A percentile compares a stretch with the other conserved stretches of the same genome.
Evolutionary conservation across 441 rosid species (phyloP).

Genomic region (Lagerstroemia fauriei): DNA sequence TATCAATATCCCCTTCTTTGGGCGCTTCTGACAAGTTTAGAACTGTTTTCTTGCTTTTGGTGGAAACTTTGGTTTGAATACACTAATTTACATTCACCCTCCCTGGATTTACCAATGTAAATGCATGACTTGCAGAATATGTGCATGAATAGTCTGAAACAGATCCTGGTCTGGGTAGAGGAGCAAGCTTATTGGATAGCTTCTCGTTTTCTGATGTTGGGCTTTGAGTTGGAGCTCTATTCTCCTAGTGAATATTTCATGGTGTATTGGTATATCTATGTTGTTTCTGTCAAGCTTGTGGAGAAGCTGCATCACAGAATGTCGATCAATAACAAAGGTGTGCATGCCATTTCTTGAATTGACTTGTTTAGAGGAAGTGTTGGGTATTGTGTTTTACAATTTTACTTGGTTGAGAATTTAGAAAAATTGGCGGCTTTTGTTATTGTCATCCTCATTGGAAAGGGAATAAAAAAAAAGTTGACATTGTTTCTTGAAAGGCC

Average conservation of each 20-base stretch:
- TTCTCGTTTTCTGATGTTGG: constrained; percentile 75
- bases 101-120: background rate
- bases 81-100: background rate
- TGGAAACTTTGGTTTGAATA: background rate
- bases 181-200: constrained; percentile 96
- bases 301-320: constrained; percentile 74
- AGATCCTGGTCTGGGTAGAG: constrained; percentile 80
- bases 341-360: constrained; percentile 7
- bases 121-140: constrained; percentile 51
- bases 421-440: background rate
- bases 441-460: background rate
- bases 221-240: constrained; percentile 92
- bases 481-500: background rate
- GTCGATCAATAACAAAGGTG: constrained; percentile 50
- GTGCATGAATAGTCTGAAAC: constrained; percentile 48
- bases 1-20: background rate
- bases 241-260: constrained; percentile 84
- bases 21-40: background rate
- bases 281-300: constrained; percentile 67
- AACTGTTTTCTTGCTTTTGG: background rate
- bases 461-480: background rate
- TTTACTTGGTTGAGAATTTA: background rate
- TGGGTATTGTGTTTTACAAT: background rate
- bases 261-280: constrained; percentile 91
- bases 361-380: background rate